Conservation (phyloP, 768 basidiomycete genomes). For the Cystofilobasidium bisporidii region DNA sequence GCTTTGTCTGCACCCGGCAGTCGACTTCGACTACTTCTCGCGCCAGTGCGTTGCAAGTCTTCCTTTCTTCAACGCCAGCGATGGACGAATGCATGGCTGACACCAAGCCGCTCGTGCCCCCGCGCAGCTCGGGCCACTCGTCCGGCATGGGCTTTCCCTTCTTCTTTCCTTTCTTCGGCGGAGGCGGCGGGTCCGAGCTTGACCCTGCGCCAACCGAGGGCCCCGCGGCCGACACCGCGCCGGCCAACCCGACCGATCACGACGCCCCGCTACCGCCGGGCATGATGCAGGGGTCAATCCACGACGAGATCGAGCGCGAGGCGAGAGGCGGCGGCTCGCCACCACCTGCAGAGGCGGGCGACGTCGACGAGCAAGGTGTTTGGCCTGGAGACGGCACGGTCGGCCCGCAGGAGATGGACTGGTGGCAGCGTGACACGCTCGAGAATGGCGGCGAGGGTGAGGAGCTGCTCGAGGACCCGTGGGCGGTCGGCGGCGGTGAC, state of each 20-base stretch:
- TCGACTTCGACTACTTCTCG: slow-evolving; percentile 28
- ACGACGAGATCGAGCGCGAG: background rate
- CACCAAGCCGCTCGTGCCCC: slow-evolving; percentile 36
- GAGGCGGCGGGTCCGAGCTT: slow-evolving; percentile 13
- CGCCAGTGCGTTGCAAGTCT: slow-evolving; percentile 7
- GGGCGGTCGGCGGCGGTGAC: background rate
- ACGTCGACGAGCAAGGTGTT: too few species aligned
- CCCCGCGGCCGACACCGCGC: background rate
- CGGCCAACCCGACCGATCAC: background rate
- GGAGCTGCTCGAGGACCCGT: background rate
- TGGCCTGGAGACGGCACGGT: too few species aligned
- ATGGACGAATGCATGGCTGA: too few species aligned
- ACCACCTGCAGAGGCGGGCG: too few species aligned
- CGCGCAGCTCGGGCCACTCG: slow-evolving; percentile 14
- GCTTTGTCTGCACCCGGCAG: background rate
- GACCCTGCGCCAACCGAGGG: background rate
- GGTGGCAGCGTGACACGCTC: background rate
- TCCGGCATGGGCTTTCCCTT: slow-evolving; percentile 9
- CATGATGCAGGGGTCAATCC: background rate
- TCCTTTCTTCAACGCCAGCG: too few species aligned
- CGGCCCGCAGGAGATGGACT: background rate
- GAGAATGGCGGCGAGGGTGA: background rate
- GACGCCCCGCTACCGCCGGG: slow-evolving; percentile 10
- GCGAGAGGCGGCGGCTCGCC: too few species aligned
- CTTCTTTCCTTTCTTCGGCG: slow-evolving; percentile 26